Base-by-base conservation (phyloP, 2,329 filamentous ascomycete genomes). In the Phialophora chinensis region DNA sequence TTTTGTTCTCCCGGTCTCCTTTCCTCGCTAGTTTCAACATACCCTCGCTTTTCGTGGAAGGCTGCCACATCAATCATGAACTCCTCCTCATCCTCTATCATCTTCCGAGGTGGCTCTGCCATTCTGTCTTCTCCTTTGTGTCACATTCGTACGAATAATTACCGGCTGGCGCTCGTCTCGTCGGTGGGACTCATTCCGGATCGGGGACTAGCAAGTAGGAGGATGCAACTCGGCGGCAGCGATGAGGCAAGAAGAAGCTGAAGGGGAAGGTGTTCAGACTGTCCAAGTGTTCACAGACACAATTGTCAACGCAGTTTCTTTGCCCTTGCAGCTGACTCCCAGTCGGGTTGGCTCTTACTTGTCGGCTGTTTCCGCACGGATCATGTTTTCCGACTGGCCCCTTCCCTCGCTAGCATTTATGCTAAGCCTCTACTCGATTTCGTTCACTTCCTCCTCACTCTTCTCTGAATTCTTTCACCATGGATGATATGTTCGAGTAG, bases 41-140 rank as follows among this genome's bases (percentile, higher is more conserved):
- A 86, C 84, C 92, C 92, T 79, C 92, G 87, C 77, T 91, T 87
- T 73, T 89, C 84, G 78, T 96, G 92, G 76, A 92, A 96, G 55
- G 84, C 87, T 59, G 83, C 85, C 64, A 96, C 81, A 74, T 89
- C 88, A 72, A 86, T 83, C 75, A 96, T 90, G 77, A 96, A 96
- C 52, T 91, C 88, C 63, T 90, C 86, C 79, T 92, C 92, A 79
- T 95, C 91, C 59, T 73, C 69, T 20, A 72, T 71, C 50, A 72
- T 70, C 27, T 55, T 69, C n/a, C 58, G 60, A 17, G 57, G 66
- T 27, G 63, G 58, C 25, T 63, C 56, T 20, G 66, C 53, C 68
- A 70, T 70, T n/a, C 60, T 66, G 55, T 27, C n/a, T 33, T 49
- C 20, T 49, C 38, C 14, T 47, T 12, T 17, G 17, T 27, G 31